A percentile compares a stretch with the other conserved stretches of the same genome.
These are phyloP conservation scores for Aspergillus ibericus DNA, from an alignment of 2,329 filamentous ascomycete species.

Conservation along the genomic window DNA sequence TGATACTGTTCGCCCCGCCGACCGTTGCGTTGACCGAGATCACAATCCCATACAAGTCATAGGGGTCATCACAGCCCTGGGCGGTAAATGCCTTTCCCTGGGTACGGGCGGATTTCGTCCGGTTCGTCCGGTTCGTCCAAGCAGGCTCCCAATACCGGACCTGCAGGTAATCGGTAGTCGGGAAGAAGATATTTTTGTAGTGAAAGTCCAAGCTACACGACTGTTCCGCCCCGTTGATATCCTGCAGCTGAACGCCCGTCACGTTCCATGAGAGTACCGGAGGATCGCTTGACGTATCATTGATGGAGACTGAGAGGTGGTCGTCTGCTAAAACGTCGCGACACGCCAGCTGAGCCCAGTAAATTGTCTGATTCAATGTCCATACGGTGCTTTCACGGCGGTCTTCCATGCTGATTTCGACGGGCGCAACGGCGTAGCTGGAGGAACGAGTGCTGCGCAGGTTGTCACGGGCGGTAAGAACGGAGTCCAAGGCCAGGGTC, in stretches of 20 bases:
- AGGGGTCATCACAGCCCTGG: slow-evolving; percentile 28
- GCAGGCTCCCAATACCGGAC: slow-evolving; percentile 38
- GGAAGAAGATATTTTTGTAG: slow-evolving; percentile 32
- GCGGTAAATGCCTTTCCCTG: slow-evolving; percentile 25
- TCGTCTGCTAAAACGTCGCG: slow-evolving; percentile 21
- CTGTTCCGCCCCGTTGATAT: slow-evolving; percentile 9
- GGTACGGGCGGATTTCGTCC: slow-evolving; percentile 9
- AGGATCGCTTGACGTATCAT: slow-evolving; percentile 16
- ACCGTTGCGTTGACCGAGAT: slow-evolving; percentile 31
- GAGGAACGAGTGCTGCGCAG: slow-evolving; percentile 27
- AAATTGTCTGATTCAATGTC: slow-evolving; percentile 34
- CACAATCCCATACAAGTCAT: slow-evolving; percentile 35
- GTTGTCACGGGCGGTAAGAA: slow-evolving; percentile 18
- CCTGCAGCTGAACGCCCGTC: slow-evolving; percentile 23
- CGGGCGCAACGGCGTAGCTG: slow-evolving; percentile 33
- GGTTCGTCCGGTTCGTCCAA: slow-evolving; percentile 13
- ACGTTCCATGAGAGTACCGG: slow-evolving; percentile 31
- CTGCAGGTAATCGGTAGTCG: slow-evolving; percentile 31
- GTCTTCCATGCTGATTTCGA: slow-evolving; percentile 29
- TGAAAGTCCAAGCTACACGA: slow-evolving; percentile 30
- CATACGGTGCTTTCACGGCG: slow-evolving; percentile 28
- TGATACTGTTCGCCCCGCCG: slow-evolving; percentile 8
- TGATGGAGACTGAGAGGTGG: slow-evolving; percentile 23
- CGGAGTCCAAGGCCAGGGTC: slow-evolving; percentile 23
- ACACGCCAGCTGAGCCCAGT: slow-evolving; percentile 32